Conservation (phyloP, 352 stramenopile genomes). For the Phytophthora tentaculata region DNA sequence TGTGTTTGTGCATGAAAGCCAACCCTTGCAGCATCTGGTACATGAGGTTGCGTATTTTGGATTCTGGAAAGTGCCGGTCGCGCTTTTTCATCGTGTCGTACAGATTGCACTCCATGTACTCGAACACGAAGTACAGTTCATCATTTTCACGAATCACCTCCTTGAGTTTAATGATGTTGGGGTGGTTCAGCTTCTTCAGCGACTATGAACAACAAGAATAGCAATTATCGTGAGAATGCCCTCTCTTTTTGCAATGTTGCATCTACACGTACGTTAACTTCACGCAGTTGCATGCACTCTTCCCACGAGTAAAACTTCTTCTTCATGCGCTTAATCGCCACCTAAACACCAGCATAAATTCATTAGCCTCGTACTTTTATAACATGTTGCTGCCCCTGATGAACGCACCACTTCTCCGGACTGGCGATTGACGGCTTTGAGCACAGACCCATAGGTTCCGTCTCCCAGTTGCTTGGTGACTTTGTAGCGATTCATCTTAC, state of each 20-base stretch:
- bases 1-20: constrained; percentile 98
- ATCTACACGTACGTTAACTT: constrained; percentile 91
- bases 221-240: not conserved
- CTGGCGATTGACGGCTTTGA: constrained; percentile 94
- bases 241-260: not conserved
- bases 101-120: constrained; percentile 99
- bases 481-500: constrained; percentile 93
- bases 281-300: constrained; percentile 96
- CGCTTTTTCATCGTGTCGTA: constrained; percentile 97
- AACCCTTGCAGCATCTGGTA: constrained; percentile 98
- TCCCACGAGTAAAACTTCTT: constrained; percentile 97
- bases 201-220: constrained; percentile 51
- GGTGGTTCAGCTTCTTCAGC: constrained; percentile 95
- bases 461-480: constrained; percentile 96
- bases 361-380: not conserved
- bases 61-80: constrained; percentile 90
- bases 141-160: constrained; percentile 98
- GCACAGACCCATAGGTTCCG: constrained; percentile 95
- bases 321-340: constrained; percentile 98
- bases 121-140: constrained; percentile 98
- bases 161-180: constrained; percentile 98
- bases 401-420: constrained; percentile 91
- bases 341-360: constrained; percentile 40
- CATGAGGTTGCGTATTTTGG: constrained; percentile 97
- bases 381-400: not conserved